Evolutionary conservation across 2,329 filamentous ascomycete genomes (phyloP).

Genomic region (Alternaria dauci): DNA sequence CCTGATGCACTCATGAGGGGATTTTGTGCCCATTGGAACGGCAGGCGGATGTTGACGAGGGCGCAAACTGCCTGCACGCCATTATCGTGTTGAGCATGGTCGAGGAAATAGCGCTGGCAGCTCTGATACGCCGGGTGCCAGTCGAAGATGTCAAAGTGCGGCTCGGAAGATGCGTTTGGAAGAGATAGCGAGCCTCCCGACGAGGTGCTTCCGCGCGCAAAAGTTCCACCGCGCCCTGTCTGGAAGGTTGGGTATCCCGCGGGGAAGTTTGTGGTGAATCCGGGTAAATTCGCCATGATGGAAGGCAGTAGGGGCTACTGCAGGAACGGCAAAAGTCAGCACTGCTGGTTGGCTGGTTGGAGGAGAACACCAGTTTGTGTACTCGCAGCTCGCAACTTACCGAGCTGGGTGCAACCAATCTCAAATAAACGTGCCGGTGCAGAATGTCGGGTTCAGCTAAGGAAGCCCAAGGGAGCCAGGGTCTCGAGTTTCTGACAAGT

Average conservation of each 20-base stretch:
- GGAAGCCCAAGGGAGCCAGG: slow-evolving; percentile 11
- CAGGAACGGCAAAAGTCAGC: slow-evolving; percentile 38
- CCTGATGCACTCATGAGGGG: slow-evolving; percentile 56
- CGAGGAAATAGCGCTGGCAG: slow-evolving; percentile 89
- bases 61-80: slow-evolving; percentile 88
- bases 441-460: slow-evolving; percentile 8
- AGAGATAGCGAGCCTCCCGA: slow-evolving; percentile 36
- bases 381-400: slow-evolving; percentile 29
- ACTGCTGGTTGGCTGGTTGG: slow-evolving; percentile 22
- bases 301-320: slow-evolving; percentile 31
- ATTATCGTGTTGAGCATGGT: slow-evolving; percentile 84
- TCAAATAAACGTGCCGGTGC: slow-evolving; percentile 13
- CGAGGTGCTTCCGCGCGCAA: slow-evolving; percentile 36
- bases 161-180: slow-evolving; percentile 31
- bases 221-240: slow-evolving; percentile 34
- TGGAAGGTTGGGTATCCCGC: slow-evolving; percentile 45
- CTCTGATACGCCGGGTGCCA: slow-evolving; percentile 93
- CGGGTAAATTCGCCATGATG: slow-evolving; percentile 40
- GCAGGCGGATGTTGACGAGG: slow-evolving; percentile 89
- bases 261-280: slow-evolving; percentile 44
- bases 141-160: slow-evolving; percentile 80
- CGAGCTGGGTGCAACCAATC: slow-evolving; percentile 24
- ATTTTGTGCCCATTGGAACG: slow-evolving; percentile 74
- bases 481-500: slow-evolving; percentile 24
- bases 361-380: slow-evolving; percentile 29